phyloP scores from a whole-genome alignment of 306 rosid genomes.

The Rosa multiflora region DNA sequence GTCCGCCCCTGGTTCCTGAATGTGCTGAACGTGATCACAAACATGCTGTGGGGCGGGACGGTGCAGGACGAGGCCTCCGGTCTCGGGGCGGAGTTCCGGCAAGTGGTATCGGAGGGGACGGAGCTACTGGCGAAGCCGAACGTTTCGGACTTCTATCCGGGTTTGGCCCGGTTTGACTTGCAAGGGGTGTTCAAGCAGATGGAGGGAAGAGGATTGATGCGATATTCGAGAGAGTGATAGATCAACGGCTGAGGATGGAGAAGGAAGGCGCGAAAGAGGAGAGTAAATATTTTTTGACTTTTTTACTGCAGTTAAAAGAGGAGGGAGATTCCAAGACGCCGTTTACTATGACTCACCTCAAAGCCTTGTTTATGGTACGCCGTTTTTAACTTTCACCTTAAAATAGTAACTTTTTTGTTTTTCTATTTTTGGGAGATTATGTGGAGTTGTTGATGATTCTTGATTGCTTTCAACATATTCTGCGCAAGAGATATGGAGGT shows the following conservation, averaged over 20 bases:
- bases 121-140: conserved; percentile 52
- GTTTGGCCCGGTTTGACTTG: conserved; percentile 69
- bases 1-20: too few species aligned
- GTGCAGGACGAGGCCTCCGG: neutral
- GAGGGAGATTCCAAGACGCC: conserved; percentile 54
- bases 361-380: conserved; percentile 65
- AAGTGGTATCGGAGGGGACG: conserved; percentile 38
- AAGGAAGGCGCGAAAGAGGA: neutral
- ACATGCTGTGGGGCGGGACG: neutral
- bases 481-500: too few species aligned
- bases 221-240: conserved; percentile 59
- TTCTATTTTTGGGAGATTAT: too few species aligned
- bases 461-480: too few species aligned
- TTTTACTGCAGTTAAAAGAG: conserved; percentile 49
- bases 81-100: conserved; percentile 60
- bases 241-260: conserved; percentile 23
- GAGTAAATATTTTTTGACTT: conserved; percentile 48
- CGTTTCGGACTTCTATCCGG: conserved; percentile 64
- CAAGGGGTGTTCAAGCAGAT: conserved; percentile 63
- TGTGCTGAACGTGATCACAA: conserved; percentile 57
- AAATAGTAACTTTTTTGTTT: too few species aligned
- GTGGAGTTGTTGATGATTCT: too few species aligned
- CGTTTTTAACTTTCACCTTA: neutral
- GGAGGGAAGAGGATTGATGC: conserved; percentile 33
- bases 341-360: conserved; percentile 45